These are phyloP conservation scores for carrot (Daucus carota) DNA, from an alignment of 129 eudicot genomes.

Conservation along the genomic window DNA sequence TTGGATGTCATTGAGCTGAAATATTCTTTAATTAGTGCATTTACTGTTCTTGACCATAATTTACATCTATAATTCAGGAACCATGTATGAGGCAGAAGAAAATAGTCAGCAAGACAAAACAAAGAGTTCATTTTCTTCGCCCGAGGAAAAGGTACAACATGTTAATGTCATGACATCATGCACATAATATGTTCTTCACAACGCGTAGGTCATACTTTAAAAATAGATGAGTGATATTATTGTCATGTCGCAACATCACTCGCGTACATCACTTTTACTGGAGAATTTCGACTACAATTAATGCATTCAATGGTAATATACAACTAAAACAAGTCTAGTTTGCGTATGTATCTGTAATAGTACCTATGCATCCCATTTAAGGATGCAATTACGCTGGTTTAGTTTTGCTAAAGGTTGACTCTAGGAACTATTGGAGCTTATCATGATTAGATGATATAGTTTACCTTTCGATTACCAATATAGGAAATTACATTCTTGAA, in stretches of 20 bases:
- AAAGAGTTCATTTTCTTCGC: constrained; percentile 16
- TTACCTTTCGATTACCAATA: background rate
- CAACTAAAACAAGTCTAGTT: background rate
- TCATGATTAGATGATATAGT: background rate
- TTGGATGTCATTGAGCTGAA: constrained; percentile 3
- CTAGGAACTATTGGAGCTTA: background rate
- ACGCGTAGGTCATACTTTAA: background rate
- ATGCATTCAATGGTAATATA: background rate
- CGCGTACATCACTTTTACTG: background rate
- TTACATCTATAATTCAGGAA: constrained; percentile 26
- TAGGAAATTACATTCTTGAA: background rate
- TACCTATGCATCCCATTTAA: background rate
- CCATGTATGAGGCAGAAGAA: constrained; percentile 24
- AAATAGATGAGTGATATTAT: too few species aligned
- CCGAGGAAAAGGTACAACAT: constrained; percentile 35
- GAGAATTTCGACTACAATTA: background rate
- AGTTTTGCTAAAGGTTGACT: background rate
- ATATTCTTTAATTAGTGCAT: background rate
- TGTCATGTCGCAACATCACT: background rate
- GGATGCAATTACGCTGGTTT: background rate
- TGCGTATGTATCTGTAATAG: background rate
- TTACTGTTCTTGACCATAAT: background rate
- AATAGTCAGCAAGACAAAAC: constrained; percentile 20
- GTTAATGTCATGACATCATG: background rate
- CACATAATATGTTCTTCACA: background rate